Evolutionary conservation across 805 yeast genomes (phyloP).

Genomic region (Candida anglica): DNA sequence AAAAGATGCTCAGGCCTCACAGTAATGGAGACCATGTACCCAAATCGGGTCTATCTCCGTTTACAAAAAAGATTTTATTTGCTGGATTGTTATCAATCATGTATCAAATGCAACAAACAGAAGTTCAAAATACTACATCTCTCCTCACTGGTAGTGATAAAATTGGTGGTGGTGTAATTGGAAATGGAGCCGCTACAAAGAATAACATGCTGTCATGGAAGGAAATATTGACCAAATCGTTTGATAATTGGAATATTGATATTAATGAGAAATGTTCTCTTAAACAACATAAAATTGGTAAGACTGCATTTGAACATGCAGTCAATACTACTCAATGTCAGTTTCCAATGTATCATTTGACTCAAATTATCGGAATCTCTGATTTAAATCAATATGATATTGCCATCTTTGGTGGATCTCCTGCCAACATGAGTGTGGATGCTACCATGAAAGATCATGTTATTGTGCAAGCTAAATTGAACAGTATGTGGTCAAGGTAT

Average conservation of each 20-base stretch:
- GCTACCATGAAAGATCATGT: slow-evolving; percentile 32
- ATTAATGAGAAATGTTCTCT: slow-evolving; percentile 28
- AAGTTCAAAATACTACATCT: slow-evolving; percentile 51
- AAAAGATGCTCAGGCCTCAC: slow-evolving; percentile 51
- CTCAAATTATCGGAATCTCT: slow-evolving; percentile 58
- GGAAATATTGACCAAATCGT: slow-evolving; percentile 62
- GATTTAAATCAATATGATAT: slow-evolving; percentile 75
- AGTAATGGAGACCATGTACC: slow-evolving; percentile 25
- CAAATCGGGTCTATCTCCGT: slow-evolving; percentile 37
- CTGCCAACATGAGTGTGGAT: slow-evolving; percentile 59
- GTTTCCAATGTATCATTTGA: slow-evolving; percentile 66
- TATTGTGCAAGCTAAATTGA: slow-evolving; percentile 29
- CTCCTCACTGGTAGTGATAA: slow-evolving; percentile 17
- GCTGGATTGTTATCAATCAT: slow-evolving; percentile 66
- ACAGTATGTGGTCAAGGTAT: slow-evolving; percentile 26
- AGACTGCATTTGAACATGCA: not conserved
- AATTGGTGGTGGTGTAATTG: slow-evolving; percentile 11
- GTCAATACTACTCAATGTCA: slow-evolving; percentile 34
- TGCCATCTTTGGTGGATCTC: slow-evolving; percentile 77
- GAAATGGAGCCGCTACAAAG: slow-evolving; percentile 38
- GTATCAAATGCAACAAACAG: slow-evolving; percentile 71
- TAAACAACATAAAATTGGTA: not conserved
- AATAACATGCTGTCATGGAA: slow-evolving; percentile 46
- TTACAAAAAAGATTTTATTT: slow-evolving; percentile 63
- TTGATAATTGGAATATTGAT: slow-evolving; percentile 65